Percentiles rank a stretch among this genome's conserved stretches.
phyloP scores from a whole-genome alignment of 2,329 filamentous ascomycete genomes.

The Dactylellina drechsleri region DNA sequence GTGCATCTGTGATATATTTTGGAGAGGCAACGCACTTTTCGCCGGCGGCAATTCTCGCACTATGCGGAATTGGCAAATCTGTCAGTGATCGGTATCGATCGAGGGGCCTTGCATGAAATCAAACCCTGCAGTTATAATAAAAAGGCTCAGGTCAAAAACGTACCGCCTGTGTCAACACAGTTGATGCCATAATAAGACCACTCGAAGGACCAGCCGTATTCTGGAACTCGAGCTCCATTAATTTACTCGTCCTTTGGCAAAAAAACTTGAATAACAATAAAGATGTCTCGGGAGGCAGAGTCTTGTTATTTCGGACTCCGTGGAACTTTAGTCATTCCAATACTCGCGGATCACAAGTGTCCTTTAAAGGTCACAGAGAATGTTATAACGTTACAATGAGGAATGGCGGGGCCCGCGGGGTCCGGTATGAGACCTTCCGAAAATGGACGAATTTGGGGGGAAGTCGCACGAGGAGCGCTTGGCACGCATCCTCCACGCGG shows the following conservation, averaged over 20 bases:
- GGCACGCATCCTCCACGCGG: slow-evolving; percentile 48
- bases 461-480: slow-evolving; percentile 38
- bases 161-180: slow-evolving; percentile 52
- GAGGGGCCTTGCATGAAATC: slow-evolving; percentile 23
- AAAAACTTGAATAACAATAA: slow-evolving; percentile 20
- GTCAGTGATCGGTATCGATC: slow-evolving; percentile 15
- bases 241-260: slow-evolving; percentile 6
- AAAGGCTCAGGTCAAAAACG: slow-evolving; percentile 10
- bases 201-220: slow-evolving; percentile 25
- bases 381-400: slow-evolving; percentile 32
- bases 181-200: slow-evolving; percentile 10
- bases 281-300: slow-evolving; percentile 7
- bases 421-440: slow-evolving; percentile 40
- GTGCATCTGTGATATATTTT: slow-evolving; percentile 44
- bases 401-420: slow-evolving; percentile 38
- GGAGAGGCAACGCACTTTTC: slow-evolving; percentile 52
- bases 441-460: slow-evolving; percentile 24
- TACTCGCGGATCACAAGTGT: slow-evolving; percentile 35
- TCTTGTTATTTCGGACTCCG: slow-evolving; percentile 49
- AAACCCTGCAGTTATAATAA: slow-evolving; percentile 35
- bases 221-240: slow-evolving; percentile 19
- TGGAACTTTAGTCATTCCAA: slow-evolving; percentile 37
- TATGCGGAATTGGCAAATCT: slow-evolving; percentile 4
- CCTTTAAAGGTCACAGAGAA: slow-evolving; percentile 29
- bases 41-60: slow-evolving; percentile 53